Evolutionary conservation across 179 eudicot species (phyloP).

Genomic region (Pouteria campechiana): DNA sequence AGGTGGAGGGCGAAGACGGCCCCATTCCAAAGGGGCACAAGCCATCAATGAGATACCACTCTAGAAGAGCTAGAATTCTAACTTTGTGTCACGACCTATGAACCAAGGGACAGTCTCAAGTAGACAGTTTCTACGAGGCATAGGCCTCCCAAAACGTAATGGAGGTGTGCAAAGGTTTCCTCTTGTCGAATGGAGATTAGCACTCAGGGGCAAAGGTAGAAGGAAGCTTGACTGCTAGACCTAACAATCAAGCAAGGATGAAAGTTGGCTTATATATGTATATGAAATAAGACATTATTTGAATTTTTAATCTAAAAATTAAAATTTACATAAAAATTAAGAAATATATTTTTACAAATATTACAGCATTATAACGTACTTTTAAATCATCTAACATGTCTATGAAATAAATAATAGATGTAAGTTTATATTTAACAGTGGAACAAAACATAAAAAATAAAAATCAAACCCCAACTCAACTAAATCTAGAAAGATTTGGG

Average conservation of each 20-base stretch:
- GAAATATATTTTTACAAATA: too few relatives aligned
- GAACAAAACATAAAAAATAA: too few relatives aligned
- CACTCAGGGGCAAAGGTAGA: neutral
- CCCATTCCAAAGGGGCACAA: neutral
- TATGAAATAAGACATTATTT: too few relatives aligned
- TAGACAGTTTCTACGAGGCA: neutral
- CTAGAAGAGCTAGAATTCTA: neutral
- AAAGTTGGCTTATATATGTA: neutral
- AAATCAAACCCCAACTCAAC: too few relatives aligned
- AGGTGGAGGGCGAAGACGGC: neutral
- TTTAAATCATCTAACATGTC: too few relatives aligned
- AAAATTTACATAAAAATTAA: too few relatives aligned
- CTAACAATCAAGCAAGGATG: neutral
- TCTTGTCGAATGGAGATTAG: neutral
- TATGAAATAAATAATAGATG: too few relatives aligned
- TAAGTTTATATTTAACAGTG: too few relatives aligned
- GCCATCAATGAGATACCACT: constrained; percentile 1
- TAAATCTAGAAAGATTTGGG: too few relatives aligned
- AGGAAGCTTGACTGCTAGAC: neutral
- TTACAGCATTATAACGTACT: too few relatives aligned
- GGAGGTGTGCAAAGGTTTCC: neutral
- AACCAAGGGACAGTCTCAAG: neutral
- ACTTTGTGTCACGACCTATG: neutral
- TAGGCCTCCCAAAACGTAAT: constrained; percentile 1
- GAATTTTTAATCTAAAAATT: too few relatives aligned